Base-by-base conservation (phyloP, 495 filamentous ascomycete species). In the Annulohypoxylon nitens region DNA sequence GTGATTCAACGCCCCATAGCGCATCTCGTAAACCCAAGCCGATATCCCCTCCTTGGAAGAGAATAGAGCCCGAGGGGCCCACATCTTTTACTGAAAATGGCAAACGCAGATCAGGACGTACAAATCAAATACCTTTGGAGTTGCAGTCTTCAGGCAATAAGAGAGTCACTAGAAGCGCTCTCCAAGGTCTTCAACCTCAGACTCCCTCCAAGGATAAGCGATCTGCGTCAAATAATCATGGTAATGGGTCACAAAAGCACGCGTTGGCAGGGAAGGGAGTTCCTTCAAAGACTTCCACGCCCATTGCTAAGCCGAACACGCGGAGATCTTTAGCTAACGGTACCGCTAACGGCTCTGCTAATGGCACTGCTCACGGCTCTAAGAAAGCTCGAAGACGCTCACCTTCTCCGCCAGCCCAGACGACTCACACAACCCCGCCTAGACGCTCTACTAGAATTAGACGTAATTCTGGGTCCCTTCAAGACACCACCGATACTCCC, bases 1-100 rank as follows among this genome's bases (percentile, higher is more conserved):
- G 82, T 43, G 79, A 80, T 30, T 75, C 79, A 30, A 83, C 83
- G 1, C 83, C 84, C 3, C 59, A 72, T 11, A 79, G 64, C 51
- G 50, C 78, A 33, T 26, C 73, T 18, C 82, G 84, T 26, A 71
- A 74, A 57, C 78, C 78, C n/a, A 89, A 89, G 71, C 78, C 78
- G 23, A 81, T 84, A 61, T 98, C 96, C 34, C 96, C 96, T 65
- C 96, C 96, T 25, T 99, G 96, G 96, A 98, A 96, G 83, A 95
- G 90, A 79, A 84, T 92, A 59, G 90, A 92, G 51, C 92, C 89
- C 26, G 93, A 97, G 48, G 97, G 95, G 0, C 96, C 96, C 3
- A 93, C 96, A 8, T 91, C 93, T 0, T 93, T 97, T 71, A 81
- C 90, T 25, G 90, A 91, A 70, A 90, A 93, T 82, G 96, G 96